Evolutionary conservation across 768 basidiomycete genomes (phyloP), one percentile per base, ranked within the genome.

Genomic region (Lentinula edodes): DNA sequence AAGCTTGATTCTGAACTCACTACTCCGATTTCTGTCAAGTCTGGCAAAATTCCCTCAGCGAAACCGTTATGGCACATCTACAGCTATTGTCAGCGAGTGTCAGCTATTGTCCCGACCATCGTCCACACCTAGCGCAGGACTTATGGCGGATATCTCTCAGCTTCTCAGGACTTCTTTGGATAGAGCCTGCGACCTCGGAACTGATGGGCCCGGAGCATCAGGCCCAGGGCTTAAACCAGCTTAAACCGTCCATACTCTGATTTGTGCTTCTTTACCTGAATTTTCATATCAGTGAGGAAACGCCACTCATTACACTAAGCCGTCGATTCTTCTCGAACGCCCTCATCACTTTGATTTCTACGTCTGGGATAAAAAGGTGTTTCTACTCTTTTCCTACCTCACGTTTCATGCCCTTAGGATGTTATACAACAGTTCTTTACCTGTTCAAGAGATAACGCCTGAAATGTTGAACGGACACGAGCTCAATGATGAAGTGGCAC

Each of bases 401-500:
- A 3, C 28, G 3, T 28, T 28, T 3, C 28, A 28, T 28, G 28
- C 28, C 28, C 28, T 28, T 28, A 2, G 3, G 6, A 43, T 18
- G 42, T 43, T 16, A 16, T 16, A 3, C 16, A 43, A n/a, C 15
- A 5, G 12, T 16, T 9, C 35, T 34, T 10, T 5, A 38, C 20
- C 36, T 15, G 18, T 15, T 13, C 53, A 13, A 39, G 36, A 41
- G 52, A 2, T 6, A 18, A 6, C 8, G 8, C 23, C 38, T 28
- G 55, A 13, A 39, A 28, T 9, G n/a, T n/a, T n/a, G 18, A 20
- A 28, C 23, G 15, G 34, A 4, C 28, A 42, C 18, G n/a, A 9
- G 6, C 18, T 42, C 39, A n/a, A 59, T 50, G 41, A 35, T 15
- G 20, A 48, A 5, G 16, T 83, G n/a, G 73, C 89, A 2, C 85